Evolutionary conservation across 768 basidiomycete species (phyloP), one percentile per base, ranked within the genome.

Genomic region (Pisolithus tinctorius): DNA sequence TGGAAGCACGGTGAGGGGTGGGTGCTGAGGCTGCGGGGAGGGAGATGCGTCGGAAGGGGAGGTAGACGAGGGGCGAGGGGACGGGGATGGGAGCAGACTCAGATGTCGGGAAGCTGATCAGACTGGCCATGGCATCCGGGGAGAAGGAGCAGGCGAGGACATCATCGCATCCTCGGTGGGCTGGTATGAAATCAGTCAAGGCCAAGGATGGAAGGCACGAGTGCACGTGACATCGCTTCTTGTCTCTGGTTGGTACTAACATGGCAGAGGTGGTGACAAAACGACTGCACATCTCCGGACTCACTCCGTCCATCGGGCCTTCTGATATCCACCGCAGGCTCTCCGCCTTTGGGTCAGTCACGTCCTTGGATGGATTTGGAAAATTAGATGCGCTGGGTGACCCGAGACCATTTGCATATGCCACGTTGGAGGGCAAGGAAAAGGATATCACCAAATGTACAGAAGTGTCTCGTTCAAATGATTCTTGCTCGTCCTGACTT

Each of bases 211-310:
- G 58, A 47, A 51, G 34, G 9, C 17, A 9, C 9, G 30, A 11
- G 30, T 31, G 30, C 30, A 10, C 30, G 30, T 31, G 25, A 44
- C 43, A 20, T 20, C 20, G 20, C 20, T 20, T 20, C 20, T 20
- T 20, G 20, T 14, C 11, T 10, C 45, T 31, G 3, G 6, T 46
- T 17, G 16, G 20, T 6, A 17, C 30, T 23, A n/a, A n/a, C 26
- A 46, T 46, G 45, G n/a, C 59, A 14, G 61, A 63, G 6, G 25
- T 60, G 29, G 60, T 73, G 57, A 70, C 78, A 1, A 88, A 84
- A 69, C 73, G 86, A 37, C 71, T 89, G 9, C 85, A 87, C 48
- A 73, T 91, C 49, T 87, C 87, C 27, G 88, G 88, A 2, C 73
- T 91, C 4, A 88, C 86, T 0, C 80, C 85, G 0, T 68, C 81